Evolutionary conservation across 2,329 filamentous ascomycete genomes (phyloP).

Genomic region (Emericellopsis atlantica): DNA sequence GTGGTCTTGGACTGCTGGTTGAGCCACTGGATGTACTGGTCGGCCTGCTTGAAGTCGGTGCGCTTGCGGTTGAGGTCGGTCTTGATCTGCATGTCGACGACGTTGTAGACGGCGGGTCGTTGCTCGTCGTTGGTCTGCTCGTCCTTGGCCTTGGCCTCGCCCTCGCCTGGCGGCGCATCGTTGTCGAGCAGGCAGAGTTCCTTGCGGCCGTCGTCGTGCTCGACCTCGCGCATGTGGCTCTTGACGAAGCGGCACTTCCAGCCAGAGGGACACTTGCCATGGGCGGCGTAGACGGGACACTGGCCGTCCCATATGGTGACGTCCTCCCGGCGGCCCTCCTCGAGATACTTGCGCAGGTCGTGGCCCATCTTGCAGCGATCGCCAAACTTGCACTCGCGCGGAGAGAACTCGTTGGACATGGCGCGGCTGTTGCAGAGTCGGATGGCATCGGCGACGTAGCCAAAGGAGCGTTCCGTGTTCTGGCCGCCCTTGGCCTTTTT

Average conservation of each 20-base stretch:
- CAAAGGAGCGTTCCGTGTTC: conserved; percentile 74
- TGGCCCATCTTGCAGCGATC: conserved; percentile 74
- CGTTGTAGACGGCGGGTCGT: conserved; percentile 61
- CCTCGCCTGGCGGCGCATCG: conserved; percentile 14
- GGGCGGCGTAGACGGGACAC: conserved; percentile 69
- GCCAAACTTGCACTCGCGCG: conserved; percentile 62
- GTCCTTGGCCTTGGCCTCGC: conserved; percentile 14
- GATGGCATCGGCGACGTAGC: conserved; percentile 64
- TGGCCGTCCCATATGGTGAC: conserved; percentile 62
- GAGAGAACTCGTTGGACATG: conserved; percentile 68
- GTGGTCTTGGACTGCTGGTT: conserved; percentile 42
- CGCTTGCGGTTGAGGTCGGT: conserved; percentile 63
- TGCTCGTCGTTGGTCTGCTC: conserved; percentile 28
- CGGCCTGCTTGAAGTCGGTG: conserved; percentile 57
- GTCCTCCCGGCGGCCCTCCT: conserved; percentile 69
- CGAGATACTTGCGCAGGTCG: conserved; percentile 74
- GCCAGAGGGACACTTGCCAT: conserved; percentile 67
- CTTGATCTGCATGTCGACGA: conserved; percentile 58
- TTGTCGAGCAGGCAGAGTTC: conserved; percentile 61
- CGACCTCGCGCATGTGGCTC: conserved; percentile 75
- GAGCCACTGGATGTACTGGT: conserved; percentile 67
- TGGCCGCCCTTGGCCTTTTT: conserved; percentile 47
- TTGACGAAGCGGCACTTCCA: conserved; percentile 91
- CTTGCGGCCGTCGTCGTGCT: conserved; percentile 65
- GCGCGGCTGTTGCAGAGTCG: conserved; percentile 66